phyloP scores from a whole-genome alignment of 257 asterid genomes.

The Solanum tarijense region DNA sequence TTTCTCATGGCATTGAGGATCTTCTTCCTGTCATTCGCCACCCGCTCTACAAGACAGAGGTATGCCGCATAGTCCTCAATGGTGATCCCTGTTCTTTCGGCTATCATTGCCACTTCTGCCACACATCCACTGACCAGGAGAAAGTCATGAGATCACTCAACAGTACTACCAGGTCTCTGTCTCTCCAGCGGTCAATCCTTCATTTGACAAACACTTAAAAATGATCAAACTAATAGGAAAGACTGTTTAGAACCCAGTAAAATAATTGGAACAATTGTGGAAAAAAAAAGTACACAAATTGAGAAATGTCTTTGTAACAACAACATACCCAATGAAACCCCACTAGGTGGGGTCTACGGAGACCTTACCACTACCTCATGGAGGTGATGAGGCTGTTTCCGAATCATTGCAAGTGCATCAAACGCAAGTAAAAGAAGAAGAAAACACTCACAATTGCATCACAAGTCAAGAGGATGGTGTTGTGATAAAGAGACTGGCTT shows the following conservation, averaged over 20 bases:
- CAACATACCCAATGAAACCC: background rate
- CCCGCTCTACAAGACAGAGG: slow-evolving; percentile 79
- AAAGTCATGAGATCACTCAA: slow-evolving; percentile 28
- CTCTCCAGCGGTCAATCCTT: background rate
- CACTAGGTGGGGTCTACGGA: background rate
- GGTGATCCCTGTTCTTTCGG: slow-evolving; percentile 60
- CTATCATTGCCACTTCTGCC: slow-evolving; percentile 86
- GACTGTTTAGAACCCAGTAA: background rate
- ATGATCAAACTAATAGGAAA: background rate
- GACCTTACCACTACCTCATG: too few species aligned
- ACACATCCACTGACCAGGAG: slow-evolving; percentile 42
- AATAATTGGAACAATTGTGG: background rate
- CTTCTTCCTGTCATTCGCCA: slow-evolving; percentile 69
- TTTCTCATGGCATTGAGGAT: slow-evolving; percentile 64
- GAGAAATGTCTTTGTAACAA: background rate
- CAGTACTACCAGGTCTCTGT: slow-evolving; percentile 15
- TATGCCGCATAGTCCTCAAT: slow-evolving; percentile 55
- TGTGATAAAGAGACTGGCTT: background rate
- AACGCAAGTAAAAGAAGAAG: background rate
- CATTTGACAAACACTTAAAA: background rate
- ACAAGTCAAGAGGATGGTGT: background rate
- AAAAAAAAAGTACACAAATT: background rate
- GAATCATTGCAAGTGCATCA: background rate
- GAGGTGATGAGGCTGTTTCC: background rate
- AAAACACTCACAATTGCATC: background rate